phyloP scores from a whole-genome alignment of 1,139 yeast genomes.

The Diutina neorugosa region DNA sequence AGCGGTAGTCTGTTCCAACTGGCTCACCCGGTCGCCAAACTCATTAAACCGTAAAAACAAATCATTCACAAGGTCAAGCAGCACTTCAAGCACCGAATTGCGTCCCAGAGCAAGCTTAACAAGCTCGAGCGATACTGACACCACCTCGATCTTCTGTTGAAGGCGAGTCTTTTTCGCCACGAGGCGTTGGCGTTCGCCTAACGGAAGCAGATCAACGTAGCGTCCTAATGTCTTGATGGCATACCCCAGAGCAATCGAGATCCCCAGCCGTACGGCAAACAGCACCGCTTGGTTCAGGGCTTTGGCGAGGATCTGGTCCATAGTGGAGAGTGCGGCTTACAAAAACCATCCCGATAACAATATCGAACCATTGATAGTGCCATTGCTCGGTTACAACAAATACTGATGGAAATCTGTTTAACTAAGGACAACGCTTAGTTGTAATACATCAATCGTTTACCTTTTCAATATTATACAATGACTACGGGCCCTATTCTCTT shows the following conservation, averaged over 20 bases:
- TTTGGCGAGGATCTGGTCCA: conserved; percentile 23
- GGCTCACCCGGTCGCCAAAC: conserved; percentile 1
- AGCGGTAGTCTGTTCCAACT: conserved; percentile 14
- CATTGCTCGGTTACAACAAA: too few relatives aligned
- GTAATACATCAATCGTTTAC: too few relatives aligned
- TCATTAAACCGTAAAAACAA: conserved; percentile 13
- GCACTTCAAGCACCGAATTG: conserved; percentile 48
- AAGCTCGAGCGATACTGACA: conserved; percentile 59
- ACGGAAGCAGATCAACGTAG: conserved; percentile 51
- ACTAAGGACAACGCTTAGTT: too few relatives aligned
- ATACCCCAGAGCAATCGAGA: conserved; percentile 64
- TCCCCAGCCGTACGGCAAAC: conserved; percentile 69
- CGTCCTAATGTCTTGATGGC: conserved; percentile 56
- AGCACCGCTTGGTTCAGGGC: conserved; percentile 76
- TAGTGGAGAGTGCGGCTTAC: conserved; percentile 4
- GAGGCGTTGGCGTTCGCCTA: conserved; percentile 35
- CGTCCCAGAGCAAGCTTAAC: conserved; percentile 59
- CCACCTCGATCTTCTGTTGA: conserved; percentile 48
- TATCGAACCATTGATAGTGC: too few relatives aligned
- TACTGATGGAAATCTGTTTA: too few relatives aligned
- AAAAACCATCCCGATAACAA: too few relatives aligned
- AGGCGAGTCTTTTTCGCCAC: conserved; percentile 32
- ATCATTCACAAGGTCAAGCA: conserved; percentile 43
- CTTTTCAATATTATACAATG: too few relatives aligned
- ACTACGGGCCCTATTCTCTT: too few relatives aligned